Conservation (phyloP, 2,329 filamentous ascomycete species). For the Proliferodiscus dingleyae region DNA sequence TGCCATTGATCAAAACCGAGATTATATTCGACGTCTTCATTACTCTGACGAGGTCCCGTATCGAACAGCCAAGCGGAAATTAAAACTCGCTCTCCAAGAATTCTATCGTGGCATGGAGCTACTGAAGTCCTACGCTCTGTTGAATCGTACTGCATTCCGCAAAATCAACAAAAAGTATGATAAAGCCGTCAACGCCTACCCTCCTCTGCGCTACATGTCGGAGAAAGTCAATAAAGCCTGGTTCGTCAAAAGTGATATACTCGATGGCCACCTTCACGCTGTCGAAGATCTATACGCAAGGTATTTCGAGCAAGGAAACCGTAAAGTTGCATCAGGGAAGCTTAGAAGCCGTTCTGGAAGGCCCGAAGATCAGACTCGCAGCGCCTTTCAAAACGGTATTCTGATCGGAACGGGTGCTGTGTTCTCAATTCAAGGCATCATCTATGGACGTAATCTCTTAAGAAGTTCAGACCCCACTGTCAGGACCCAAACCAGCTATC, state of each 20-base stretch:
- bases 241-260: constrained; percentile 84
- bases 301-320: constrained; percentile 91
- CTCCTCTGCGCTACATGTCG: constrained; percentile 75
- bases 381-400: constrained; percentile 57
- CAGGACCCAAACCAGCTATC: constrained; percentile 54
- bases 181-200: constrained; percentile 77
- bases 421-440: constrained; percentile 60
- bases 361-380: constrained; percentile 50
- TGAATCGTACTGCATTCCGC: constrained; percentile 89
- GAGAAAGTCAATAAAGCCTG: constrained; percentile 87
- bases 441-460: constrained; percentile 52
- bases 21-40: constrained; percentile 44
- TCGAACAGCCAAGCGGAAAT: constrained; percentile 79
- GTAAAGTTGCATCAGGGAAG: constrained; percentile 85
- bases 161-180: constrained; percentile 99
- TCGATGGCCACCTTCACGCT: constrained; percentile 73
- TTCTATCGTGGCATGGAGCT: constrained; percentile 90
- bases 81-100: constrained; percentile 87
- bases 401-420: constrained; percentile 64
- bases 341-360: constrained; percentile 67
- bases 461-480: constrained; percentile 45
- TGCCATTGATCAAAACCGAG: constrained; percentile 34
- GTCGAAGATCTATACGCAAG: constrained; percentile 90
- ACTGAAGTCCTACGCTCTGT: constrained; percentile 81
- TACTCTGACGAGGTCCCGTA: constrained; percentile 67